These are phyloP conservation scores for Nakaseomyces sp. DNA, from an alignment of 1,139 yeast genomes.

Conservation along the genomic window DNA sequence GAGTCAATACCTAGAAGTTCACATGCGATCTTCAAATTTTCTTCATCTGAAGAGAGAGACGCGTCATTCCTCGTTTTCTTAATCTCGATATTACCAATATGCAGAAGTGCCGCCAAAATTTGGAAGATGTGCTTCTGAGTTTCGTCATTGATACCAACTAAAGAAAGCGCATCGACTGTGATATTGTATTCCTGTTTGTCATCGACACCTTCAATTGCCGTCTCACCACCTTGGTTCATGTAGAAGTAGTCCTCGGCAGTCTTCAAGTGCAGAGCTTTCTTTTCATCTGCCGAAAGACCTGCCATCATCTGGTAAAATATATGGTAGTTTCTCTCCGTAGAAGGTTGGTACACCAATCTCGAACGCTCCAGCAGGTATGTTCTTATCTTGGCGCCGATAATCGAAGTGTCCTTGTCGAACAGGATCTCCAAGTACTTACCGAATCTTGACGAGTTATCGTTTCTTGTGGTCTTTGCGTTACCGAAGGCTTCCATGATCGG, in stretches of 20 bases:
- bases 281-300: constrained; percentile 61
- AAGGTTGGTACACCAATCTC: constrained; percentile 87
- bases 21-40: constrained; percentile 74
- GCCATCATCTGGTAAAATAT: constrained; percentile 85
- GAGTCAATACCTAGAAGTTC: constrained; percentile 79
- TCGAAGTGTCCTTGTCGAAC: constrained; percentile 63
- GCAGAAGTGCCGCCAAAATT: constrained; percentile 80
- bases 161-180: constrained; percentile 65
- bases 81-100: constrained; percentile 87
- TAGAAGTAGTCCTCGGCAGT: constrained; percentile 64
- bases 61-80: constrained; percentile 84
- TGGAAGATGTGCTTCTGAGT: constrained; percentile 65
- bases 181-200: constrained; percentile 68
- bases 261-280: constrained; percentile 50
- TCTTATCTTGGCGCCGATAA: constrained; percentile 89
- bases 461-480: constrained; percentile 94
- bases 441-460: constrained; percentile 93
- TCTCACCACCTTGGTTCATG: constrained; percentile 83
- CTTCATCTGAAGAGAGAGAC: constrained; percentile 73
- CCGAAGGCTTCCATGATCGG: constrained; percentile 99
- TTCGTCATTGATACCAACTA: constrained; percentile 62
- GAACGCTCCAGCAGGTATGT: constrained; percentile 91
- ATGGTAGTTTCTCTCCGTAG: constrained; percentile 84
- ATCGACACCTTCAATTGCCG: constrained; percentile 67
- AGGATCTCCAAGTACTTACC: constrained; percentile 92